Base-by-base conservation (phyloP, 1,284 basidiomycete genomes). In the Ustilago hordei region DNA sequence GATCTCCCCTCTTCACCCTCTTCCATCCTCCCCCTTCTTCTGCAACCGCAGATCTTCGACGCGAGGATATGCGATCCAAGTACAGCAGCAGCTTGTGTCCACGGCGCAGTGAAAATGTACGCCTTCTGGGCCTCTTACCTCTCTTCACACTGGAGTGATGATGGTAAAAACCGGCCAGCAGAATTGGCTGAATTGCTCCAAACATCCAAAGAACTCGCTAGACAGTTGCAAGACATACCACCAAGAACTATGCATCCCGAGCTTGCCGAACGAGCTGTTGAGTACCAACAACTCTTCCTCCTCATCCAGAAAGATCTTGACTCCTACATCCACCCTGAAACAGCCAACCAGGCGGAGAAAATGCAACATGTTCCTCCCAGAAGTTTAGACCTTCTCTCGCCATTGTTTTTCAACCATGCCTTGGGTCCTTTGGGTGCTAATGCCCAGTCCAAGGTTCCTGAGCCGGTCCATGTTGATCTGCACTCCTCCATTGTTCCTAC, bases 201-300 rank as follows among this genome's bases (percentile, higher is more conserved):
- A 81, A 86, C 87, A 36, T 87, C 90, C 6, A 92, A 93, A 0
- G 89, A 89, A 28, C 88, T 93, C 59, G 87, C 91, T 12, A 87
- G 86, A 19, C 89, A 90, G 13, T 85, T 93, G 60, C 84, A 87
- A n/a, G 88, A 88, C 52, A 89, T 93, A 69, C 79, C 55, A 15
- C 17, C 86, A 88, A 3, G 91, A 89, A 81, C 75, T 23, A 87
- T 89, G 4, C 90, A 95, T 79, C 91, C 94, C 41, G 95, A 98
- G 84, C 92, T 98, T 13, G 93, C 95, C 87, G 95, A 98, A 87
- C 89, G 96, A 80, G 93, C 94, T 5, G 91, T 92, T 13, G 94
- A 96, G 80, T 89, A 92, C 39, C 85, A 91, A 2, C 92, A 94
- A 81, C 87, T 98, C 3, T 92, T 96, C 80, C 89, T 88, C 1